These are phyloP conservation scores for Castanea crenata DNA, from an alignment of 306 rosid species.

Conservation along the genomic window DNA sequence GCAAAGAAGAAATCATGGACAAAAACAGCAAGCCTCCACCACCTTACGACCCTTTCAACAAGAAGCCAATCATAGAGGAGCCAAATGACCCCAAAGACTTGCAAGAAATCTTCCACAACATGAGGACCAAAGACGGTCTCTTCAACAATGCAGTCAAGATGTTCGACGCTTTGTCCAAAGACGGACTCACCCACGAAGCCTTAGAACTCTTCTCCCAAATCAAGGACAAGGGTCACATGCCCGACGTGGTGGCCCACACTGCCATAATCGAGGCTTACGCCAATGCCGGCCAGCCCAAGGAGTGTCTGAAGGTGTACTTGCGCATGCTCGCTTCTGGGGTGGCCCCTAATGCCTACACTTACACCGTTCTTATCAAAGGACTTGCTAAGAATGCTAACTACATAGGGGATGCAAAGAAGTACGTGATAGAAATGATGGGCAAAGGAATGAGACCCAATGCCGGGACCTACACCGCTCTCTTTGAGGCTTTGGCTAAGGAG, in stretches of 20 bases:
- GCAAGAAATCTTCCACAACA: conserved; percentile 65
- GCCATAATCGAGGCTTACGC: conserved; percentile 70
- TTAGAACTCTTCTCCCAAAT: conserved; percentile 63
- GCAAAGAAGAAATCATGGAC: too few relatives aligned
- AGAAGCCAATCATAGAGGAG: conserved; percentile 52
- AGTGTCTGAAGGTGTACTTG: conserved; percentile 59
- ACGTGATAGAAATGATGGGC: conserved; percentile 61
- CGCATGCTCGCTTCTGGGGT: conserved; percentile 79
- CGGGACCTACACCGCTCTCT: conserved; percentile 42
- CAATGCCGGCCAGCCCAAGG: conserved; percentile 56
- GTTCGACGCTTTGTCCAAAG: conserved; percentile 88
- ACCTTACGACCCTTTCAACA: conserved; percentile 52
- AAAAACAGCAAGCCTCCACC: too few relatives aligned
- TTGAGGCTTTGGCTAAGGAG: conserved; percentile 55
- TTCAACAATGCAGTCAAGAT: conserved; percentile 69
- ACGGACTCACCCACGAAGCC: conserved; percentile 75
- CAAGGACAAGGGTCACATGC: conserved; percentile 78
- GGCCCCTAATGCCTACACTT: conserved; percentile 67
- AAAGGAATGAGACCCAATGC: conserved; percentile 75
- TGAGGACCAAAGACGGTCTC: conserved; percentile 55
- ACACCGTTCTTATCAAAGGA: conserved; percentile 53
- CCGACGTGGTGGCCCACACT: conserved; percentile 73
- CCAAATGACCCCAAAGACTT: conserved; percentile 65
- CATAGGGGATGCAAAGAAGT: conserved; percentile 47
- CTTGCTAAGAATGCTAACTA: conserved; percentile 38